Conservation (phyloP, 2,329 filamentous ascomycete genomes). For the Botryotinia globosa region DNA sequence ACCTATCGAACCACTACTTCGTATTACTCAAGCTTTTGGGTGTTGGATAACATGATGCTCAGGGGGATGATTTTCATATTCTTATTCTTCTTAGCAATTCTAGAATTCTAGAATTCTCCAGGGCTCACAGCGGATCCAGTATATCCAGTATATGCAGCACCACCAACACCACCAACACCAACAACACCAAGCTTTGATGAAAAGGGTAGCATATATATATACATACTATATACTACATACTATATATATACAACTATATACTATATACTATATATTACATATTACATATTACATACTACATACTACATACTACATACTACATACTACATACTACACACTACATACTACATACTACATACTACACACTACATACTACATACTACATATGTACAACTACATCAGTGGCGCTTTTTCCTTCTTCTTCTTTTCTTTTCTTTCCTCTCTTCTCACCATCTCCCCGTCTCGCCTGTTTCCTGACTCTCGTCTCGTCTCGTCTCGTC, state of each 20-base stretch:
- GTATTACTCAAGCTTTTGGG: not conserved
- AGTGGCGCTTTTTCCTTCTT: not conserved
- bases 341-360: fast-evolving
- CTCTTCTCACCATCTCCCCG: not conserved
- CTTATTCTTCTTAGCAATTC: not conserved
- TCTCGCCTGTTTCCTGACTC: not conserved
- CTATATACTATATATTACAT: too few relatives aligned
- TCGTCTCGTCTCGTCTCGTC: too few relatives aligned
- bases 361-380: not conserved
- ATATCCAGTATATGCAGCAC: not conserved
- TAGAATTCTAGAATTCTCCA: not conserved
- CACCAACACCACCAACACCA: not conserved
- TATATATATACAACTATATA: too few relatives aligned
- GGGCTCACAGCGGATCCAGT: too few relatives aligned
- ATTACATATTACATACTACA: not conserved
- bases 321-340: too few relatives aligned
- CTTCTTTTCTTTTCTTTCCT: not conserved
- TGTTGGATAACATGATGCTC: not conserved
- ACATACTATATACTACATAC: not conserved
- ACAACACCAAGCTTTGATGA: not conserved
- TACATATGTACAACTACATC: not conserved
- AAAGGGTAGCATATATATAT: not conserved
- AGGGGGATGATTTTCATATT: not conserved
- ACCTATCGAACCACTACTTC: not conserved
- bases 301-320: too few relatives aligned